phyloP scores from a whole-genome alignment of 2,329 filamentous ascomycete species.

The Xylaria sp. region DNA sequence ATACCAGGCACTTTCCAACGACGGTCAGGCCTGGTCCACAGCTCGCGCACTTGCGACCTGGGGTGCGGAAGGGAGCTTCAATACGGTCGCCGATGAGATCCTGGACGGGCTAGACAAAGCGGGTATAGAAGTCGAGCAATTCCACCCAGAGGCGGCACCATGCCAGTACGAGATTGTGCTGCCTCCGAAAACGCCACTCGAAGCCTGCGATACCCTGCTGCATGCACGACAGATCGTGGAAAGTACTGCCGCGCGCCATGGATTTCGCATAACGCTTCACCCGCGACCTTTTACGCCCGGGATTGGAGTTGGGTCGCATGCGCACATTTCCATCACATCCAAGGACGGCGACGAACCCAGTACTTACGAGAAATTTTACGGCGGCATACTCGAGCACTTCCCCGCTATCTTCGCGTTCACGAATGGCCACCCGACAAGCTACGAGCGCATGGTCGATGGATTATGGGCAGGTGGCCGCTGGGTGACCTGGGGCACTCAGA shows the following conservation, averaged over 20 bases:
- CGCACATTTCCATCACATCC: conserved; percentile 74
- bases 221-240: conserved; percentile 77
- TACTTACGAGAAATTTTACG: conserved; percentile 75
- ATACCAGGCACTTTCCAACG: conserved; percentile 61
- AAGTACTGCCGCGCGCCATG: conserved; percentile 69
- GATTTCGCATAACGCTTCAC: conserved; percentile 76
- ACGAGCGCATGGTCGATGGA: conserved; percentile 75
- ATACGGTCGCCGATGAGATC: conserved; percentile 73
- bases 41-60: conserved; percentile 71
- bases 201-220: conserved; percentile 77
- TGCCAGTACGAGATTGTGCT: conserved; percentile 85
- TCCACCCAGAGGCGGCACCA: conserved; percentile 77
- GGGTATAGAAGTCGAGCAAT: conserved; percentile 75
- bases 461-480: conserved; percentile 82
- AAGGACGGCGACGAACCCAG: conserved; percentile 52
- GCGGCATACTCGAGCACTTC: conserved; percentile 74
- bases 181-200: conserved; percentile 68
- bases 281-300: conserved; percentile 71
- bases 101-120: conserved; percentile 67
- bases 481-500: conserved; percentile 84
- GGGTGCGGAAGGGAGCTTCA: conserved; percentile 53
- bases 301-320: conserved; percentile 74
- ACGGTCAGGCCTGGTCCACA: conserved; percentile 77
- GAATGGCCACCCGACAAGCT: conserved; percentile 73
- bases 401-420: conserved; percentile 75